Percentiles rank a stretch among this genome's conserved stretches.
Conservation (phyloP, 805 yeast species). For the Danielozyma ontarioensis region DNA sequence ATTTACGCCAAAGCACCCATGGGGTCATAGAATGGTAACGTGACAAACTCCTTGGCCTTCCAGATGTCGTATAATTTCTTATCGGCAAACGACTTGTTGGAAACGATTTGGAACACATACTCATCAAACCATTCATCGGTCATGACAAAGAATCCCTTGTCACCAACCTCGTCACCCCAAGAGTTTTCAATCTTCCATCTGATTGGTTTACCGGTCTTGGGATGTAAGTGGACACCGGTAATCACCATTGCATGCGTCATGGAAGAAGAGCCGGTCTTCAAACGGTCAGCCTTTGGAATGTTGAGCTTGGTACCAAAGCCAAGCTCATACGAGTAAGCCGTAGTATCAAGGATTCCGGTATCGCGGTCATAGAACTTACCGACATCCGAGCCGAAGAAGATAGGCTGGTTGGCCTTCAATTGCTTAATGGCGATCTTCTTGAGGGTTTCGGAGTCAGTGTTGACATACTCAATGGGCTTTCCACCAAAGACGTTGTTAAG, state of each 20-base stretch:
- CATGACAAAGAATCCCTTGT: conserved; percentile 39
- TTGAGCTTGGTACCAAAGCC: conserved; percentile 48
- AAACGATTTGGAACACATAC: conserved; percentile 38
- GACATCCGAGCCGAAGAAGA: conserved; percentile 88
- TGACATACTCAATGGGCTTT: conserved; percentile 66
- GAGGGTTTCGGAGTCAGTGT: conserved; percentile 54
- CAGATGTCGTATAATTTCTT: conserved; percentile 31
- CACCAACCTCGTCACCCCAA: conserved; percentile 39
- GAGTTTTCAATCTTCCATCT: conserved; percentile 44
- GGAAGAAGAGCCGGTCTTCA: conserved; percentile 61
- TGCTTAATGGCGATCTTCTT: conserved; percentile 61
- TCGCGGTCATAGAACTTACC: conserved; percentile 64
- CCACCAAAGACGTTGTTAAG: conserved; percentile 71
- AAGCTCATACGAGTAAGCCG: conserved; percentile 61
- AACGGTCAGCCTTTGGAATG: conserved; percentile 62
- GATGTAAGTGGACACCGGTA: conserved; percentile 74
- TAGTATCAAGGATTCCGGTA: conserved; percentile 69
- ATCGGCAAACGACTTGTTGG: conserved; percentile 31
- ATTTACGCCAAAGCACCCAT: conserved; percentile 39
- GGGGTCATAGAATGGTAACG: conserved; percentile 38
- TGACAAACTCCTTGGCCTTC: conserved; percentile 26
- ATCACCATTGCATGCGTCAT: conserved; percentile 93
- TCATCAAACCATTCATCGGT: conserved; percentile 42
- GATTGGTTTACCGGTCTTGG: conserved; percentile 29
- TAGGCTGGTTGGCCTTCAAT: conserved; percentile 68